Base-by-base conservation (phyloP, 257 asterid genomes). In the Solanum appendiculatum region DNA sequence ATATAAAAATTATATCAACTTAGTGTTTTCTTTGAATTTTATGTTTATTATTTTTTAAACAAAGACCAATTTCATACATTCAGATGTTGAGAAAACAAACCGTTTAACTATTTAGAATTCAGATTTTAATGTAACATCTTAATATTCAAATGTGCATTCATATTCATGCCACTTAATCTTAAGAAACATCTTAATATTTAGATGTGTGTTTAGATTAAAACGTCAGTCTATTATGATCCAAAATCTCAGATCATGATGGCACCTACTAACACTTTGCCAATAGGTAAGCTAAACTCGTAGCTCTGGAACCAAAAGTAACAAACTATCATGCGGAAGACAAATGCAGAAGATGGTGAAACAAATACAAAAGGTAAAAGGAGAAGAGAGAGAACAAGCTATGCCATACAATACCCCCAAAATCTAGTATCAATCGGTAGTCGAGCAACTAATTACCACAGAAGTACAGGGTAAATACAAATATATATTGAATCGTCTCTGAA, bases 221-320 rank as follows among this genome's bases (percentile, higher is more conserved):
- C 7, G 0, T 2, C 4, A 54, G 20, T 20, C 0, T 63, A 1
- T 56, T 27, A 56, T 21, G 66, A 56, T 5, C 4, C 27, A 8
- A 56, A 56, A 21, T 56, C 27, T 56, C 13, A 56, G 21, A 1
- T 56, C 66, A 21, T 8, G 66, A 56, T 56, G 21, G 27, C 12
- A 56, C 25, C 4, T 56, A 56, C 25, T 20, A 56, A 56, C 0
- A 20, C 3, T 8, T 3, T 21, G 27, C 27, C 12, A 56, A 0
- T 48, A 48, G 2, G 0, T 7, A 21, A 56, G 7, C 0, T 1
- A 1, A 56, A 56, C 21, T 0, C 0, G 0, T 0, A 21, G 5
- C n/a, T 21, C 64, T 8, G 20, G 64, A 56, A 56, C 12, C 64
- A 56, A 56, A 56, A 7, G 12, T 56, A 56, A 3, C 27, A 21